Evolutionary conservation across 1,284 basidiomycete genomes (phyloP), one percentile per base, ranked within the genome.

Genomic region (Meripilus lineatus): DNA sequence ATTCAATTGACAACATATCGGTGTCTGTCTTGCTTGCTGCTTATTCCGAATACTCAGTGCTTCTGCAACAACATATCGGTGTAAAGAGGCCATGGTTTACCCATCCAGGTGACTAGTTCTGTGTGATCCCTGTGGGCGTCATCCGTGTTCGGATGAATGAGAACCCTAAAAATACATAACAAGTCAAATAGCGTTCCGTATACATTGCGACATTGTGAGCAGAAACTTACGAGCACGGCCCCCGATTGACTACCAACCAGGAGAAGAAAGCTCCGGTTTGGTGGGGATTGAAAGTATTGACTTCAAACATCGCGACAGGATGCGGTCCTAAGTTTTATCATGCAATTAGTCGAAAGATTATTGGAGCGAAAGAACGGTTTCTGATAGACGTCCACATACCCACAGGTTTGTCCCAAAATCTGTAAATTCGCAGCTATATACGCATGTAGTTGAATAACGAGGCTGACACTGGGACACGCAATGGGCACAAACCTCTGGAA

Each of bases 121-220:
- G 81, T 79, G 52, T 88, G 85, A 54, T 88, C 86, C 45, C 52
- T 69, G 51, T 70, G 65, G 1, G 69, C 44, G 50, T 85, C 65
- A 24, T 71, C 67, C 3, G 85, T 88, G 61, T 89, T 87, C 0
- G 85, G 85, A 61, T 89, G 84, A 47, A 88, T 67, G 10, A 86
- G 67, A 5, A 87, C 83, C 17, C 84, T 84, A 53, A 5, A 25
- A 32, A 42, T 10, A n/a, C n/a, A n/a, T n/a, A n/a, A n/a, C n/a
- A n/a, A n/a, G n/a, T n/a, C n/a, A n/a, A n/a, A n/a, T 18, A 7
- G 17, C 15, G 20, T 38, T 5, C 36, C 21, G 15, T 10, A 23
- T 8, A 20, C 15, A 38, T 11, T 5, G 20, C 20, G 28, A n/a
- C 6, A 14, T 14, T 5, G 25, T 10, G 40, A 24, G 18, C 14